Percentiles rank a stretch among this genome's conserved stretches.
Evolutionary conservation across 768 basidiomycete species (phyloP).

Genomic region (Arthromyces matolae): DNA sequence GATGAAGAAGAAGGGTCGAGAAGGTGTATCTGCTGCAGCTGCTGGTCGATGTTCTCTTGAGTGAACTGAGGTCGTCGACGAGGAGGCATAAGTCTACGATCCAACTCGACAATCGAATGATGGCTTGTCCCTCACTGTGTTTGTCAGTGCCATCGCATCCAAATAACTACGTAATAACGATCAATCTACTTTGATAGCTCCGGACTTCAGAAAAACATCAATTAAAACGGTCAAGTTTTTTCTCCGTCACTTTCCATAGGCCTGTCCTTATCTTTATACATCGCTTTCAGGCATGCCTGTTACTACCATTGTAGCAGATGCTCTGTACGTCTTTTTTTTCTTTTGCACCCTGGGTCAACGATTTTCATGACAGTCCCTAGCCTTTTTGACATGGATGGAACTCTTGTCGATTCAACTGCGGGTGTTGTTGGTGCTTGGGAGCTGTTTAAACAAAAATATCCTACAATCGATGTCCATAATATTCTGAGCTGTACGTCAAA

Average conservation of each 20-base stretch:
- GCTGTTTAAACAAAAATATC: constrained; percentile 68
- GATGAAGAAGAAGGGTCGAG: constrained; percentile 84
- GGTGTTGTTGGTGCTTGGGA: constrained; percentile 85
- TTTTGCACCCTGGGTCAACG: not conserved
- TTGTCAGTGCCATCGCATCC: constrained; percentile 34
- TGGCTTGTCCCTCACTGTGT: constrained; percentile 28
- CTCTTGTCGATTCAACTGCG: constrained; percentile 76
- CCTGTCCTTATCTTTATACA: not conserved
- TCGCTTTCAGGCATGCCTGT: constrained; percentile 28
- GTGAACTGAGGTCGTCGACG: constrained; percentile 73
- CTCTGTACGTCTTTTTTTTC: constrained; percentile 33
- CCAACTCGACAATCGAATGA: too few species aligned
- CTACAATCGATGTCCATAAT: constrained; percentile 53
- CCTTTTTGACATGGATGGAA: constrained; percentile 83
- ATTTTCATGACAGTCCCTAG: constrained; percentile 30
- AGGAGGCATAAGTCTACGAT: constrained; percentile 60
- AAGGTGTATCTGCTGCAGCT: constrained; percentile 87
- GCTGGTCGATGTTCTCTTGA: constrained; percentile 82
- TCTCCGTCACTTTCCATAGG: too few species aligned
- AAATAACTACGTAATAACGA: too few species aligned
- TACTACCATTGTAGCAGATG: constrained; percentile 35
- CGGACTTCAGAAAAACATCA: not conserved
- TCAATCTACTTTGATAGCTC: not conserved
- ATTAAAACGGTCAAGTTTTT: too few species aligned
- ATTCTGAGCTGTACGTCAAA: constrained; percentile 63